Evolutionary conservation across 805 yeast genomes (phyloP), one percentile per base, ranked within the genome.

Genomic region (Metschnikowia similis): DNA sequence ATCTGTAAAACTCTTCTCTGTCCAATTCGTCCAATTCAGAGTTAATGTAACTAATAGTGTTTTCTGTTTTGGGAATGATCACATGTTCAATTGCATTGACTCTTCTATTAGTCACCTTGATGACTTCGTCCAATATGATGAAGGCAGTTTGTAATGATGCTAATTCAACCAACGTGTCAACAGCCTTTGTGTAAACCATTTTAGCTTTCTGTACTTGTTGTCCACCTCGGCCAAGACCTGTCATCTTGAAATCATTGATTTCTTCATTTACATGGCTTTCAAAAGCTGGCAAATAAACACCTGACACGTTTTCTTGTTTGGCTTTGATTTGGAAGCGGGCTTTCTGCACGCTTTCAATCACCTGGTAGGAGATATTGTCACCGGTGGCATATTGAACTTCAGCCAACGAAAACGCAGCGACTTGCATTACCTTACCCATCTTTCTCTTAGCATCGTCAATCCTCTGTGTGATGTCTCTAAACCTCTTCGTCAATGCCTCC

Each of bases 31-130:
- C 99, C 65, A 92, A 80, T 70, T 92, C 99, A 32, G 96, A 87
- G 69, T 90, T 91, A 76, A 92, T 92, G 72, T 92, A 82, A 47
- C 78, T 69, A 63, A 92, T 92, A 29, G 99, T 92, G 71, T 92
- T 92, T 69, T 94, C 97, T 1, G 98, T 94, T 71, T 98, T 82
- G 59, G 99, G 99, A 53, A 92, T 92, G 62, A 92, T 91, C 41
- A 92, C 98, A 65, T 92, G 98, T 74, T 92, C 99, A 70, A 92
- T 92, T 55, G 99, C 98, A 67, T 92, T 92, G 63, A 92, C 99
- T 79, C 99, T 88, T 75, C 99, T 83, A 71, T 92, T 92, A 48
- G 99, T 92, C 53, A 94, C 97, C 70, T 94, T 94, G 69, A 92
- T 94, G 51, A 92, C 99, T 69, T 92, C 99, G 71, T 94, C 99